Conservation (phyloP, 2,329 filamentous ascomycete genomes). For the Pyricularia pennisetigena region DNA sequence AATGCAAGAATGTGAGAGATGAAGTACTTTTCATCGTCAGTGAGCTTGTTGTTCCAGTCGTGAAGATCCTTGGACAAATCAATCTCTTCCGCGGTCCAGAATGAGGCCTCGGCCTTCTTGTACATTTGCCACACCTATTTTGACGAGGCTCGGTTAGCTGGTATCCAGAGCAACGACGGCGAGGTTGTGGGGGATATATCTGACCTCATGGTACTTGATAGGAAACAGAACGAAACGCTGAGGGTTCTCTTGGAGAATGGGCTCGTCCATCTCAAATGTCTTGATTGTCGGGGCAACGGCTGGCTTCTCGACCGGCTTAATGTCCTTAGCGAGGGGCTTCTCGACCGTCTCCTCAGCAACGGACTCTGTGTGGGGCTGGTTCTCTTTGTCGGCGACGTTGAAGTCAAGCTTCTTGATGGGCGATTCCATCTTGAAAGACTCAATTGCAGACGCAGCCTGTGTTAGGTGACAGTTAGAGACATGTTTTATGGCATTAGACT, state of each 20-base stretch:
- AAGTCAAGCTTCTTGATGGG: constrained; percentile 87
- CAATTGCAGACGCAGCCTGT: constrained; percentile 78
- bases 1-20: constrained; percentile 97
- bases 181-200: constrained; percentile 21
- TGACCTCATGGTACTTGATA: constrained; percentile 98
- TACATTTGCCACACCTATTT: constrained; percentile 99
- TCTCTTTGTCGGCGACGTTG: constrained; percentile 68
- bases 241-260: constrained; percentile 88
- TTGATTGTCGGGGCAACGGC: constrained; percentile 44
- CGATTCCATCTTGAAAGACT: constrained; percentile 86
- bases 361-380: constrained; percentile 46
- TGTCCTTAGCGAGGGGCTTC: constrained; percentile 36
- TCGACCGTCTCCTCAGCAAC: constrained; percentile 44
- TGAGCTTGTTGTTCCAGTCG: constrained; percentile 98
- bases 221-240: constrained; percentile 96
- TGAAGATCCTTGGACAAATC: constrained; percentile 97
- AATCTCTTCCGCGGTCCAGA: constrained; percentile 99
- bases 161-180: constrained; percentile 12
- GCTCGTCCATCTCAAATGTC: constrained; percentile 70
- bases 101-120: constrained; percentile 98
- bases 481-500: background rate
- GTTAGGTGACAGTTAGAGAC: constrained; percentile 20
- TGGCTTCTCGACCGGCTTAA: constrained; percentile 42
- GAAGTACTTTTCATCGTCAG: constrained; percentile 96
- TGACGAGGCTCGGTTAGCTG: constrained; percentile 25